Evolutionary conservation across 1,139 yeast species (phyloP), one percentile per base, ranked within the genome.

Genomic region (Saccharomyces hybrid): DNA sequence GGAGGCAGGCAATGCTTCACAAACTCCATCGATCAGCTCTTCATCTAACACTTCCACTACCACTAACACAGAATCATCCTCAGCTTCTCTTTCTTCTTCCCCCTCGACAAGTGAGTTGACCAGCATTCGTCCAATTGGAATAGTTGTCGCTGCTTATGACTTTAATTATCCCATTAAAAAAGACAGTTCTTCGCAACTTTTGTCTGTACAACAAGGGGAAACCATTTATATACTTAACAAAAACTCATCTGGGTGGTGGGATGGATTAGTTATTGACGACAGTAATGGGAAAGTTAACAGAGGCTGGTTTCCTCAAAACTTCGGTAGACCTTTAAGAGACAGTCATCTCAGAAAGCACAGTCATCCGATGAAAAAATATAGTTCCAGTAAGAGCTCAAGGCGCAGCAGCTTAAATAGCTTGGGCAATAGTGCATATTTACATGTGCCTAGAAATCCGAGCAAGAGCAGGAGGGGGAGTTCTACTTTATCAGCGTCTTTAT

Each of bases 261-360:
- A 85, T 65, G 93, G 91, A 77, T 82, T 25, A 63, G 49, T 76
- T 3, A 46, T 64, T 13, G 57, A 73, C 69, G 60, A 59, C 25
- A 52, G 56, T 9, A 60, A 57, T 3, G 58, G 48, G 31, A 46
- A 46, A 14, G 69, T 78, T 9, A 68, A 72, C 14, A 73, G 91
- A 62, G 93, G 93, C 57, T 85, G 93, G 93, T 83, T 85, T 68
- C 90, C 91, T n/a, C 76, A 76, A 53, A 77, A 78, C 52, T 80
- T 77, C 66, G 81, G 60, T 5, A 57, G 59, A 32, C 55, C 65
- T 2, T 51, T 57, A 9, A 56, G 57, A 46, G 65, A 62, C 34
- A 53, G 48, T 27, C 46, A 28, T 14, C 32, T 50, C 7, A 34
- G 16, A 25, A 52, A 46, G 29, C 49, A 41, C 9, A 38, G 46